Evolutionary conservation across 352 stramenopile genomes (phyloP).

Genomic region (Lagenidium giganteum): DNA sequence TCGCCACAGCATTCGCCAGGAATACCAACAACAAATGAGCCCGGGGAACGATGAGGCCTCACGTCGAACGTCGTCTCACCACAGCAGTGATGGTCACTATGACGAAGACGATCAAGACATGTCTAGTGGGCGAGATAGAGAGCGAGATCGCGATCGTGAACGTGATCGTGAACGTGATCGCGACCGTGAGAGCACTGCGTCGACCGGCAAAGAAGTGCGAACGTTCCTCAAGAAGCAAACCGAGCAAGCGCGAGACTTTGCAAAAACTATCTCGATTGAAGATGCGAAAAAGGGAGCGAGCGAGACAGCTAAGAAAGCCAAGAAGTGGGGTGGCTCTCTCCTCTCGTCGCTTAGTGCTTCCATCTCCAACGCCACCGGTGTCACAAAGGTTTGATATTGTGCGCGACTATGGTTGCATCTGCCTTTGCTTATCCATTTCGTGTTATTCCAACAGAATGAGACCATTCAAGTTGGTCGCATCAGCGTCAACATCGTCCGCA

Average conservation of each 20-base stretch:
- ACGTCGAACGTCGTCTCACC: too few relatives aligned
- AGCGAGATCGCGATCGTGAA: too few relatives aligned
- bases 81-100: too few relatives aligned
- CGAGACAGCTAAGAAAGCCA: conserved; percentile 84
- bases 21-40: too few relatives aligned
- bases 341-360: conserved; percentile 73
- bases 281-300: conserved; percentile 77
- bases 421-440: too few relatives aligned
- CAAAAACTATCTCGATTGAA: conserved; percentile 85
- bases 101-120: too few relatives aligned
- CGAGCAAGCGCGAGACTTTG: conserved; percentile 82
- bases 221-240: conserved; percentile 78
- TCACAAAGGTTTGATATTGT: conserved; percentile 39
- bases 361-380: conserved; percentile 58
- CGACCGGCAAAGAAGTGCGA: conserved; percentile 51
- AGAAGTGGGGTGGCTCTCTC: conserved; percentile 81
- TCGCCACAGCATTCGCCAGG: too few relatives aligned
- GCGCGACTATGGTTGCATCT: not conserved
- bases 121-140: too few relatives aligned
- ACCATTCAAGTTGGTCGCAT: conserved; percentile 72
- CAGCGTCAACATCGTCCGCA: conserved; percentile 58
- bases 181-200: too few relatives aligned
- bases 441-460: conserved; percentile 57
- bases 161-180: too few relatives aligned
- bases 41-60: too few relatives aligned